Evolutionary conservation across 768 basidiomycete species (phyloP), one percentile per base, ranked within the genome.

Genomic region (Phanerochaete sordida): DNA sequence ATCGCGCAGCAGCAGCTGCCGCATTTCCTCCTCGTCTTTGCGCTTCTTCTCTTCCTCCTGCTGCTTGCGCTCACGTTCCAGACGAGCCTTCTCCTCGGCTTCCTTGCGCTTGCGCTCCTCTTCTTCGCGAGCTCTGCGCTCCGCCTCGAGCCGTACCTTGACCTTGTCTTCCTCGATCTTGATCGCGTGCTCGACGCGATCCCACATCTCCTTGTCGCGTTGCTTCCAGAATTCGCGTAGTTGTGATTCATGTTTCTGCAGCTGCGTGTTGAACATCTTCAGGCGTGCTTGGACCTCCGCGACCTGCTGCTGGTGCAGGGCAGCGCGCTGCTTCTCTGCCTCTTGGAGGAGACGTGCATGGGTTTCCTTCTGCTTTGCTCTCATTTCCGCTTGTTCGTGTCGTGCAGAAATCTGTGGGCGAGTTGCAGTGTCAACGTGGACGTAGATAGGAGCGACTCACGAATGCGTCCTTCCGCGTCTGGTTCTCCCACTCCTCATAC

Each of bases 121-220:
- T 66, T 83, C 80, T 64, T 54, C 39, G 13, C 77, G 76, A 46
- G 74, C 72, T 52, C 70, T 72, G 68, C 81, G 75, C 70, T 90
- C 88, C 23, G 79, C 84, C 59, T 86, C 87, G 39, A 84, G 65
- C 58, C 69, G 75, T 61, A 70, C 76, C 9, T 77, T 77, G 23
- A 81, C 70, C 60, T 83, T 86, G 28, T 84, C 85, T 62, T 89
- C 85, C 66, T 90, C 87, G 2, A 72, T 30, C 65, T 80, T 80
- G 62, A 91, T 91, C 7, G 79, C 84, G 2, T 62, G 68, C 70
- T 91, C 87, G 55, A 90, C 82, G 3, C 84, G 76, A 27, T 83
- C 76, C 75, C 84, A 85, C 37, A 84, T 73, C 52, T 66, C 65
- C 47, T 62, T 72, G 60, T 79, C 76, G 52, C 80, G 74, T 37